Base-by-base conservation (phyloP, 2,329 filamentous ascomycete species). In the Cladosporium sp. region DNA sequence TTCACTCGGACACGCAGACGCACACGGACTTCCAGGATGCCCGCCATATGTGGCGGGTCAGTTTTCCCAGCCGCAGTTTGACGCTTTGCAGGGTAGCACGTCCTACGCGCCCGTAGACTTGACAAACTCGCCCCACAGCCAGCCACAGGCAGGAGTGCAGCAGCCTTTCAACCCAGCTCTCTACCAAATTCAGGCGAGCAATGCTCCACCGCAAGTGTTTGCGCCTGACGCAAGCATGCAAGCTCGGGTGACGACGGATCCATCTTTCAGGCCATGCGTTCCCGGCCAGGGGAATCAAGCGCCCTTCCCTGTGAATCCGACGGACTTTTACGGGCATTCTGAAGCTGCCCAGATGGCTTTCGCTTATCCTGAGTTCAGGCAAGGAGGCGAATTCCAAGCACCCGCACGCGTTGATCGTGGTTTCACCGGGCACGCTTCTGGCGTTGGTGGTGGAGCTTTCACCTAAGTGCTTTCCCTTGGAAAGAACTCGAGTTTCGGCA, bases 61-160 rank as follows among this genome's bases (percentile, higher is more conserved):
- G n/a, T 17, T 55, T 1, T 51, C 58, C 5, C 55, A 59, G 39
- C 57, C 61, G 22, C 55, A 58, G 20, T 57, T 59, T 29, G 56
- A 61, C 12, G 42, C 54, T 7, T 38, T 57, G 12, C 15, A n/a
- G 13, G 32, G 32, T 7, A 36, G 11, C 56, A 57, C 4, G 56
- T 36, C 38, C 54, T 54, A 9, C 56, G 58, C 4, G 45, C 52
- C 13, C 13, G 18, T 22, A 17, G 13, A 22, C 13, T 20, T 20
- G 38, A 20, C 38, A 3, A 41, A 41, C 38, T 27, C 38, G 38
- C 19, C 38, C 11, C 18, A 27, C 22, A 27, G 9, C 9, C 22
- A 27, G 5, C 22, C 22, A 27, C 22, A 27, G 9, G 22, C 22
- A 27, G 22, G 5, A 27, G 22, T 9, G 22, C 22, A 27, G 22